Evolutionary conservation across 225 moss, liverwort and hornwort genomes (phyloP).

Genomic region (Anthoceros angustus): DNA sequence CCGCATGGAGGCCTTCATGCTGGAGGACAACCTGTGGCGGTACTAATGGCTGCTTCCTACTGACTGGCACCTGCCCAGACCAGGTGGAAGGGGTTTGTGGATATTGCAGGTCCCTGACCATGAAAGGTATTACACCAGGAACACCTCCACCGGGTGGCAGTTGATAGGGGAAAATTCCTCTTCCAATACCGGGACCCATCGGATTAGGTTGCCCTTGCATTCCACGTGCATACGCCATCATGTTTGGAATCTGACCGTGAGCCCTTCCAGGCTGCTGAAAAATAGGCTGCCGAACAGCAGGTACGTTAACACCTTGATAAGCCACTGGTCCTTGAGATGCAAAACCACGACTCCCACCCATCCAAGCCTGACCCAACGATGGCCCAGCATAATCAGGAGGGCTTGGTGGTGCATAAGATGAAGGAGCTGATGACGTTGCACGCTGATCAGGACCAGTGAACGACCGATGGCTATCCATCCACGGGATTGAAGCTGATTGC

Average conservation of each 20-base stretch:
- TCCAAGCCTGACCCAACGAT: not conserved
- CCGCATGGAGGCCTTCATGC: conserved; percentile 39
- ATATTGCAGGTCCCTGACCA: conserved; percentile 13
- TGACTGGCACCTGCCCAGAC: conserved; percentile 35
- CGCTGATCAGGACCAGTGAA: not conserved
- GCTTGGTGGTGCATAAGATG: not conserved
- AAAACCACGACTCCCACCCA: not conserved
- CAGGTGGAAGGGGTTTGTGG: conserved; percentile 33
- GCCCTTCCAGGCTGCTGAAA: not conserved
- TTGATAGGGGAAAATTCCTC: not conserved
- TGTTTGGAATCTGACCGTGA: not conserved
- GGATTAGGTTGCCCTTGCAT: not conserved
- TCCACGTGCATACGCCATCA: not conserved
- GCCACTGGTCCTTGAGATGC: not conserved
- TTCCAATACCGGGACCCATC: not conserved
- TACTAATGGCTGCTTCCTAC: conserved; percentile 54
- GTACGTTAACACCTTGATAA: not conserved
- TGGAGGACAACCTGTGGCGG: conserved; percentile 91
- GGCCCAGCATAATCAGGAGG: not conserved
- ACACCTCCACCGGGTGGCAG: not conserved
- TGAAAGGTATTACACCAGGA: not conserved
- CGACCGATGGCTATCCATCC: not conserved
- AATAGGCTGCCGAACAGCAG: not conserved
- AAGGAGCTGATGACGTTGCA: not conserved
- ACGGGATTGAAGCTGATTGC: not conserved